phyloP scores from a whole-genome alignment of 1,284 basidiomycete genomes.

The Tylopilus orsonianus region DNA sequence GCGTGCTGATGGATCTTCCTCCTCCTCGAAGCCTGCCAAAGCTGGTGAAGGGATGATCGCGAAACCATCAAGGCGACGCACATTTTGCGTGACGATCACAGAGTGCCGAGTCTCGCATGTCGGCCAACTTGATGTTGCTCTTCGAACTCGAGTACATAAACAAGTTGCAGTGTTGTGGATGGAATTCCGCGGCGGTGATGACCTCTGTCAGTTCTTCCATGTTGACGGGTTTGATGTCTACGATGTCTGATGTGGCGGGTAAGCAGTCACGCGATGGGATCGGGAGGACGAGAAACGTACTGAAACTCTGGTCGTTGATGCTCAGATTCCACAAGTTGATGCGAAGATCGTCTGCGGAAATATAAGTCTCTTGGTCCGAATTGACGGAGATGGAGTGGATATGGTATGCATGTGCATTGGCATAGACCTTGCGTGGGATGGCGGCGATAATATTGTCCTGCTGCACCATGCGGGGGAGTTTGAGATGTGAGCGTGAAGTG shows the following conservation, averaged over 20 bases:
- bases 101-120: slow-evolving; percentile 98
- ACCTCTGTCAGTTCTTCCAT: slow-evolving; percentile 99
- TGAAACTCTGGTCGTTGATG: slow-evolving; percentile 99
- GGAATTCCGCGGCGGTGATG: slow-evolving; percentile 99
- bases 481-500: slow-evolving; percentile 55
- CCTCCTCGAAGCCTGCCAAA: slow-evolving; percentile 88
- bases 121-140: slow-evolving; percentile 99
- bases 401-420: slow-evolving; percentile 99
- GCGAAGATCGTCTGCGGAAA: slow-evolving; percentile 95
- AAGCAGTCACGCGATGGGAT: slow-evolving; percentile 8
- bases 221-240: slow-evolving; percentile 99
- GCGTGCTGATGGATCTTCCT: slow-evolving; percentile 95
- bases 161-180: slow-evolving; percentile 95
- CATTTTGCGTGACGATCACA: slow-evolving; percentile 98
- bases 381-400: slow-evolving; percentile 99
- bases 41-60: slow-evolving; percentile 16
- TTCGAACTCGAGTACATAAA: slow-evolving; percentile 99
- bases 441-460: slow-evolving; percentile 99
- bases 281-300: slow-evolving; percentile 51
- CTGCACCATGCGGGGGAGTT: slow-evolving; percentile 85
- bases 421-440: slow-evolving; percentile 97
- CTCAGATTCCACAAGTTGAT: slow-evolving; percentile 99
- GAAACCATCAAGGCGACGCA: slow-evolving; percentile 42
- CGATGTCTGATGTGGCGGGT: slow-evolving; percentile 73
- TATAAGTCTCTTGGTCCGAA: slow-evolving; percentile 99